These are phyloP conservation scores for Galerina sulciceps DNA, from an alignment of 768 basidiomycete genomes.

Conservation along the genomic window DNA sequence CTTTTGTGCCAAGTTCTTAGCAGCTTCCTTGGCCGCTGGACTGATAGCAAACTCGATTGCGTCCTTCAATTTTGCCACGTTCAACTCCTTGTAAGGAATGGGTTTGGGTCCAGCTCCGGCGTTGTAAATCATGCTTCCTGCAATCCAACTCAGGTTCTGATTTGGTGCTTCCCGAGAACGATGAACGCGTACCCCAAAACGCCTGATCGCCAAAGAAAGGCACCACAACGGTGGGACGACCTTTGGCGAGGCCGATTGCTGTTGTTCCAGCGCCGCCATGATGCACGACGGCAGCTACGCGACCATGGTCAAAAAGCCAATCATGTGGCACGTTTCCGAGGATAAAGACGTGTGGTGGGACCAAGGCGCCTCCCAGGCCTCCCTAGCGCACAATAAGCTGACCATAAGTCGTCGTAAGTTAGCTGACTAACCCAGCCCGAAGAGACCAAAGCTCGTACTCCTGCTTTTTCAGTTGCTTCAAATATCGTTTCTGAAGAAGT, in stretches of 20 bases:
- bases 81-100: conserved; percentile 57
- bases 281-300: conserved; percentile 64
- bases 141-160: conserved; percentile 7
- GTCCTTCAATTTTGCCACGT: conserved; percentile 50
- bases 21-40: conserved; percentile 50
- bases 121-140: conserved; percentile 64
- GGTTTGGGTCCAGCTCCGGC: conserved; percentile 67
- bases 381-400: conserved; percentile 36
- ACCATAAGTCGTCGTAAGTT: neutral
- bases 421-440: conserved; percentile 56
- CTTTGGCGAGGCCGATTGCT: conserved; percentile 62
- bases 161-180: conserved; percentile 12
- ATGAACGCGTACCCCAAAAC: conserved; percentile 48
- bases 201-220: conserved; percentile 73
- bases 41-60: conserved; percentile 55
- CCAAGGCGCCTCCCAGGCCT: conserved; percentile 52
- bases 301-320: conserved; percentile 62
- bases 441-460: conserved; percentile 63
- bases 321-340: conserved; percentile 72
- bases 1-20: conserved; percentile 49
- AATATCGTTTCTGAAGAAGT: conserved; percentile 52
- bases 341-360: conserved; percentile 62
- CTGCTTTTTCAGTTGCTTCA: conserved; percentile 56
- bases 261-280: conserved; percentile 73
- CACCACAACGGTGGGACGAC: conserved; percentile 62